A percentile compares a stretch with the other conserved stretches of the same genome.
Evolutionary conservation across 768 basidiomycete species (phyloP).

Genomic region (Kwoniella europaea): DNA sequence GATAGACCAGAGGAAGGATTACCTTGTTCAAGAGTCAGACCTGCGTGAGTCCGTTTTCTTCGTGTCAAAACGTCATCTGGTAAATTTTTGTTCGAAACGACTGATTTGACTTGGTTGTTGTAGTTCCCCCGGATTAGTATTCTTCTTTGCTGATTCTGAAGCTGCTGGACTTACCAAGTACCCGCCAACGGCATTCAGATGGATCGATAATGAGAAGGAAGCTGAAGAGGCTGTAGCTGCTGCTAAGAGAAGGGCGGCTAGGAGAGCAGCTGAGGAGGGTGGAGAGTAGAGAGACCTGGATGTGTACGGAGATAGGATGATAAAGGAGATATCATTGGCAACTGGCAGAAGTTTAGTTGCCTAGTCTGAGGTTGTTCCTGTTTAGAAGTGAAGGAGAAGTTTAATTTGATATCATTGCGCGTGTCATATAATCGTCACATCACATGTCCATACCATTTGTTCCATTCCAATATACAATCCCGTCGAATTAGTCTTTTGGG

Average conservation of each 20-base stretch:
- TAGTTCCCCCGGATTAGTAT: constrained; percentile 74
- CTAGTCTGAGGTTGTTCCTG: too few species aligned
- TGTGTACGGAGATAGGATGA: neutral
- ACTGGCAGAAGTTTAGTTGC: too few species aligned
- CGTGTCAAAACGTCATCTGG: too few species aligned
- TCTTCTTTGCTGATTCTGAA: constrained; percentile 92
- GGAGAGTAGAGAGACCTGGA: neutral
- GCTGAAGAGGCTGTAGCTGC: constrained; percentile 51
- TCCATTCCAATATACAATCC: too few species aligned
- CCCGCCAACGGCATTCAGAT: constrained; percentile 50
- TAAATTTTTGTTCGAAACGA: too few species aligned
- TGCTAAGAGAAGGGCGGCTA: constrained; percentile 38
- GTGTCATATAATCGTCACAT: too few species aligned
- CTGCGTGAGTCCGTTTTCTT: constrained; percentile 59
- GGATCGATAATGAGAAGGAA: constrained; percentile 55
- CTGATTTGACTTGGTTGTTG: neutral
- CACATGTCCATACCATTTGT: too few species aligned
- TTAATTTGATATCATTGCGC: too few species aligned
- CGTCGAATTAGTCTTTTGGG: too few species aligned
- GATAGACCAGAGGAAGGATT: constrained; percentile 79
- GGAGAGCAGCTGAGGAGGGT: constrained; percentile 32
- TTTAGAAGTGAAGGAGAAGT: too few species aligned
- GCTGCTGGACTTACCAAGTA: constrained; percentile 63
- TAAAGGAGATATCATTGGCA: neutral
- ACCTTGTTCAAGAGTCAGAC: constrained; percentile 81